Conservation (phyloP, 495 filamentous ascomycete genomes). For the Parathielavia appendiculata region DNA sequence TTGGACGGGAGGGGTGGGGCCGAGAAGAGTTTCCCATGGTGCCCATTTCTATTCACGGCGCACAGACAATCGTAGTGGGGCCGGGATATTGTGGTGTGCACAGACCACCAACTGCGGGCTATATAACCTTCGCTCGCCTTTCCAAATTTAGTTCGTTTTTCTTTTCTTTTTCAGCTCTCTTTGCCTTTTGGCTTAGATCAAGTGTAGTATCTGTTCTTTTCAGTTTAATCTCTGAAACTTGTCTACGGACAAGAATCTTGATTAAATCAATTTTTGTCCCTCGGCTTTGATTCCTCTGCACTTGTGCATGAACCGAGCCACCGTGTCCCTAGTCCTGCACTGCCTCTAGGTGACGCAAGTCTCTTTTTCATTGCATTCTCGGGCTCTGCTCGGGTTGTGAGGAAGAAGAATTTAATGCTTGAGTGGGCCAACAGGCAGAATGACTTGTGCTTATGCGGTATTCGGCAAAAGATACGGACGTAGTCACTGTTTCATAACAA, state of each 20-base stretch:
- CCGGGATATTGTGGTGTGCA: slow-evolving; percentile 18
- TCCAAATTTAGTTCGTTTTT: slow-evolving; percentile 24
- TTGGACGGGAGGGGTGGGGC: no score
- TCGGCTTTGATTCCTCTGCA: slow-evolving; percentile 44
- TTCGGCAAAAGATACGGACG: no score
- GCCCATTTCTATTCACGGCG: not conserved
- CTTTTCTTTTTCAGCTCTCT: slow-evolving; percentile 36
- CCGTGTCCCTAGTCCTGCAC: slow-evolving; percentile 87
- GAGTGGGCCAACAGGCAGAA: no score
- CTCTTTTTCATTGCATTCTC: slow-evolving; percentile 46
- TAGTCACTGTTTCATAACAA: no score
- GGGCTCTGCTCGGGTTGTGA: slow-evolving; percentile 55
- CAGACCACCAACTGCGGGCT: slow-evolving; percentile 14
- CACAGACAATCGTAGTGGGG: slow-evolving; percentile 2
- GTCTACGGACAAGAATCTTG: slow-evolving; percentile 63
- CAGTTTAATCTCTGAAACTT: slow-evolving; percentile 81
- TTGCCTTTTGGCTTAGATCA: slow-evolving; percentile 86
- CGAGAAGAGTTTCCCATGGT: no score
- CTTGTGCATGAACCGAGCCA: slow-evolving; percentile 70
- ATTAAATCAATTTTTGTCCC: slow-evolving; percentile 77
- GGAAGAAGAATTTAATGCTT: slow-evolving; percentile 48
- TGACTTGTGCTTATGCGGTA: no score
- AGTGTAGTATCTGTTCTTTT: slow-evolving; percentile 99
- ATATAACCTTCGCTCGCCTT: slow-evolving; percentile 27
- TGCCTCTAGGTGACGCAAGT: slow-evolving; percentile 80